These are phyloP conservation scores for Linum tenue DNA, from an alignment of 345 rosid species.

Conservation along the genomic window DNA sequence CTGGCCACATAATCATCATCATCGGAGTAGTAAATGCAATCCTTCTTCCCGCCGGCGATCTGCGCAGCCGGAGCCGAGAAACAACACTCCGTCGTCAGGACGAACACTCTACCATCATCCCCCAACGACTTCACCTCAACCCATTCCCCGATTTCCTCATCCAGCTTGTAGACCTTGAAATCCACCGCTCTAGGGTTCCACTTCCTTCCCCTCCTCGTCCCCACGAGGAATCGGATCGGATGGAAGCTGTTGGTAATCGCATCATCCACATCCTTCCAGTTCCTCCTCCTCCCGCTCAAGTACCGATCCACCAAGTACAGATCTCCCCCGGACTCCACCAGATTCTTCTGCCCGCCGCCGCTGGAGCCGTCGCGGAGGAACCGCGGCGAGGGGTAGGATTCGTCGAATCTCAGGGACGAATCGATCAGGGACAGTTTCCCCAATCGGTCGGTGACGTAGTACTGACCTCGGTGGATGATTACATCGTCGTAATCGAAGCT, in stretches of 20 bases:
- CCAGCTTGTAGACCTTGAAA: slow-evolving; percentile 17
- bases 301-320: slow-evolving; percentile 23
- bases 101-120: slow-evolving; percentile 13
- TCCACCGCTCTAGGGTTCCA: neutral
- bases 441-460: slow-evolving; percentile 18
- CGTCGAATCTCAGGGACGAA: slow-evolving; percentile 8
- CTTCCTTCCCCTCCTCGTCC: neutral
- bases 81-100: slow-evolving; percentile 11
- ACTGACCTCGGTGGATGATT: slow-evolving; percentile 1
- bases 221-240: neutral
- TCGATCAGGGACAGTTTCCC: slow-evolving; percentile 21
- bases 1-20: neutral
- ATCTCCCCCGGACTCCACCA: slow-evolving; percentile 23
- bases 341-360: slow-evolving; percentile 12
- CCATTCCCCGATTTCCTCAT: slow-evolving; percentile 22
- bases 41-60: slow-evolving; percentile 5
- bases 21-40: slow-evolving; percentile 16
- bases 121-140: slow-evolving; percentile 14
- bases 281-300: slow-evolving; percentile 12
- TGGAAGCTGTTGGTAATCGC: neutral
- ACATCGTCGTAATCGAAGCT: slow-evolving; percentile 19
- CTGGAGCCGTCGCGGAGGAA: neutral
- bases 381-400: slow-evolving; percentile 9
- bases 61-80: slow-evolving; percentile 11
- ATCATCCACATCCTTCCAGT: neutral